phyloP scores from a whole-genome alignment of 2,329 filamentous ascomycete genomes.

The Pseudocercospora musae region DNA sequence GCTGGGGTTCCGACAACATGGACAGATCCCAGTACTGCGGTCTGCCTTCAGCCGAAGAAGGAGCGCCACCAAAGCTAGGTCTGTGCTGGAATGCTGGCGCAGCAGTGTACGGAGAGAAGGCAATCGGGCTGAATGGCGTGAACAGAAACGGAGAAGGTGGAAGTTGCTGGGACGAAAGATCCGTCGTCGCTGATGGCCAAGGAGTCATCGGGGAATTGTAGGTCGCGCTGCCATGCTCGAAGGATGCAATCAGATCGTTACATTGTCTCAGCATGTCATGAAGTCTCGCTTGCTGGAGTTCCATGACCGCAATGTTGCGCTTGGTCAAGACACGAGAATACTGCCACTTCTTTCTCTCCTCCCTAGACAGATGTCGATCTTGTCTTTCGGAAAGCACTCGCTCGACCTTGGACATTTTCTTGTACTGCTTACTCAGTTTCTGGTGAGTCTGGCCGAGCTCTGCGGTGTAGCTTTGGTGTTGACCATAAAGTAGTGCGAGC shows the following conservation, averaged over 20 bases:
- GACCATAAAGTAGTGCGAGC: slow-evolving; percentile 26
- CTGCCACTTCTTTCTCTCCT: slow-evolving; percentile 31
- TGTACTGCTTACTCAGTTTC: slow-evolving; percentile 29
- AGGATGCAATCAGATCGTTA: slow-evolving; percentile 27
- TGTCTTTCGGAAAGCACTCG: slow-evolving; percentile 22
- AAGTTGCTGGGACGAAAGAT: slow-evolving; percentile 13
- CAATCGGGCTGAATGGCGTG: slow-evolving; percentile 21
- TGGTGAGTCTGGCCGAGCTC: slow-evolving; percentile 30
- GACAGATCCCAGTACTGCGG: slow-evolving; percentile 33
- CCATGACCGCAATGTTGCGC: slow-evolving; percentile 21
- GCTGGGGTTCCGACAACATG: slow-evolving; percentile 26
- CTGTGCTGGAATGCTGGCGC: slow-evolving; percentile 1
- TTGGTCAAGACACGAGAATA: slow-evolving; percentile 27
- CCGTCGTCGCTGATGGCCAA: slow-evolving; percentile 8
- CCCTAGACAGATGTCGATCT: slow-evolving; percentile 23
- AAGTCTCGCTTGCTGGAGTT: slow-evolving; percentile 25
- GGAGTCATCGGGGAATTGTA: slow-evolving; percentile 19
- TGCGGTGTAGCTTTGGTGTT: slow-evolving; percentile 27
- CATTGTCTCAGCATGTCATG: slow-evolving; percentile 29
- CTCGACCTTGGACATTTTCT: slow-evolving; percentile 28
- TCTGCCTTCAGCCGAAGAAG: slow-evolving; percentile 5
- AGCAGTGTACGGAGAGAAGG: slow-evolving; percentile 16
- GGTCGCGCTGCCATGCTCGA: slow-evolving; percentile 14
- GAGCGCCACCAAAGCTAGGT: slow-evolving; percentile 3
- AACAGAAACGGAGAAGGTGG: slow-evolving; percentile 25